Evolutionary conservation across 1,284 basidiomycete genomes (phyloP), one percentile per base, ranked within the genome.

Genomic region (Retiboletus fuscus): DNA sequence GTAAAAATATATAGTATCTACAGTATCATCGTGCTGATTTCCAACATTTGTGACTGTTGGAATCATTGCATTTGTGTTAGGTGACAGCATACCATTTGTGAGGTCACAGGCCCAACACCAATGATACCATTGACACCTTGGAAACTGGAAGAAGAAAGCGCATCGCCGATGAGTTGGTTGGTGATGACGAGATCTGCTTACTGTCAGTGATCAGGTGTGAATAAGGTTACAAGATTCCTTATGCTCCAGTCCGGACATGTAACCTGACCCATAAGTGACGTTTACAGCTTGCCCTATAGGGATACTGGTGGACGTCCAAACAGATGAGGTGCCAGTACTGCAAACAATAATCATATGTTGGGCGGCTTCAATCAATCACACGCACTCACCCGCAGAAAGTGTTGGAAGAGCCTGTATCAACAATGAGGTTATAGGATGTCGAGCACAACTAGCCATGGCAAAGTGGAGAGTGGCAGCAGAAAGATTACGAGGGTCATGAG

Each of bases 371-470:
- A 63, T 30, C 28, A 4, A 72, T 13, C 43, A 26, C n/a, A 2
- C n/a, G 30, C 5, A 70, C 80, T 66, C 47, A 80, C 81, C 79
- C 83, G 47, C 79, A 77, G 61, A 77, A 82, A 1, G 76, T 82
- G 66, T 82, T 83, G 60, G 80, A 79, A 20, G 81, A 83, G 3
- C 81, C 82, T 3, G 82, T 82, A 60, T 82, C 82, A 1, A 82
- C 58, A 13, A 78, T 24, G 5, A 82, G 68, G 34, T 73, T 73
- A 62, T 80, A 80, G 61, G 74, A 70, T 16, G 72, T 77, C 3
- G 73, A n/a, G n/a, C n/a, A n/a, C n/a, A n/a, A n/a, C n/a, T n/a
- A n/a, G n/a, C n/a, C n/a, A n/a, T n/a, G n/a, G n/a, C n/a, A n/a
- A n/a, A n/a, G n/a, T n/a, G n/a, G n/a, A n/a, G n/a, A n/a, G n/a